phyloP scores from a whole-genome alignment of 768 basidiomycete genomes.

The Albatrellus ellisii region DNA sequence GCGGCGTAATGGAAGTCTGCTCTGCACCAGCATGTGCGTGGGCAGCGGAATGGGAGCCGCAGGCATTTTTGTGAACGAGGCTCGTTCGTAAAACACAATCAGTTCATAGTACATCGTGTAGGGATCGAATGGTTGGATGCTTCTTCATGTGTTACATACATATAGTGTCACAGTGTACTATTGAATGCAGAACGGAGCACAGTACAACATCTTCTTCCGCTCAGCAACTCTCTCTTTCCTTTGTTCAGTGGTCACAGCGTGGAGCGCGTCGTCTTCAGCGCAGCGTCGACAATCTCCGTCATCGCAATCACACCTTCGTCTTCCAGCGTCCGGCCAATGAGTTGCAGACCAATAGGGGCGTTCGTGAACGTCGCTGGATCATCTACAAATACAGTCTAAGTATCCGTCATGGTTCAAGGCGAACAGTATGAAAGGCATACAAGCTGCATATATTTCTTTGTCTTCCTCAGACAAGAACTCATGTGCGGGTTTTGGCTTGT shows the following conservation, averaged over 20 bases:
- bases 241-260: neutral
- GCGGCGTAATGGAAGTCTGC: conserved; percentile 48
- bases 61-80: conserved; percentile 65
- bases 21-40: conserved; percentile 75
- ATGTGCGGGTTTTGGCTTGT: conserved; percentile 22
- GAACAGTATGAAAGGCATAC: conserved; percentile 20
- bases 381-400: conserved; percentile 3
- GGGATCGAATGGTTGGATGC: neutral
- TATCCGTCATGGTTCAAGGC: neutral
- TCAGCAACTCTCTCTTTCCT: neutral
- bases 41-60: conserved; percentile 89
- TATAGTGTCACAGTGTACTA: neutral
- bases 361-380: conserved; percentile 25
- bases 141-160: neutral
- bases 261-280: conserved; percentile 18
- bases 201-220: neutral
- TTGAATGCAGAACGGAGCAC: neutral
- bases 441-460: conserved; percentile 29
- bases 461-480: conserved; percentile 31
- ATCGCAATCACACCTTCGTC: conserved; percentile 40
- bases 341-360: conserved; percentile 35
- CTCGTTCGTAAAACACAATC: neutral
- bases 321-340: conserved; percentile 33
- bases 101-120: neutral
- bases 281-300: conserved; percentile 30